Percentiles rank a stretch among this genome's conserved stretches.
phyloP scores from a whole-genome alignment of 2,329 filamentous ascomycete genomes.

The Colletotrichum australisinense region DNA sequence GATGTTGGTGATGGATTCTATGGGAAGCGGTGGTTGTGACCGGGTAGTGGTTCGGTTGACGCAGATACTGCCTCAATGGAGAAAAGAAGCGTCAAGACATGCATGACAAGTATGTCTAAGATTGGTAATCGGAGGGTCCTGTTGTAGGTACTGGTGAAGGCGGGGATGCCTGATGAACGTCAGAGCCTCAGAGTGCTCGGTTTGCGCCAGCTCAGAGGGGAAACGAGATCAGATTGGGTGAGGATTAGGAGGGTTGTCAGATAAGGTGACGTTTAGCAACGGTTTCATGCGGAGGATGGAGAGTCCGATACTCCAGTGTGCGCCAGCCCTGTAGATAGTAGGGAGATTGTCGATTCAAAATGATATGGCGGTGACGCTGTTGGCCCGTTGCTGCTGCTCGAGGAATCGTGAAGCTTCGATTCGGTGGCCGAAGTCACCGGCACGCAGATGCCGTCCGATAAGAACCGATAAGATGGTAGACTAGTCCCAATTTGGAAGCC shows the following conservation, averaged over 20 bases:
- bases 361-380: not conserved
- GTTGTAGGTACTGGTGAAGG: not conserved
- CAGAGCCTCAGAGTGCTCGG: not conserved
- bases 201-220: not conserved
- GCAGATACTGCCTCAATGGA: constrained; percentile 31
- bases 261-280: not conserved
- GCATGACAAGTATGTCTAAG: constrained; percentile 26
- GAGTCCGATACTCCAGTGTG: not conserved
- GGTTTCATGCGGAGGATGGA: not conserved
- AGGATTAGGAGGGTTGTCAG: not conserved
- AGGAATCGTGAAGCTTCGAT: not conserved
- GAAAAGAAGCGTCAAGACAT: constrained; percentile 29
- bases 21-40: not conserved
- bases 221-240: not conserved
- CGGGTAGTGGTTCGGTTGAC: constrained; percentile 4
- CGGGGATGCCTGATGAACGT: not conserved
- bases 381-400: too few relatives aligned
- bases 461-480: not conserved
- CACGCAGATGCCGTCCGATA: not conserved
- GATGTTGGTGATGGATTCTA: not conserved
- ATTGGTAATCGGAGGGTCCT: constrained; percentile 14
- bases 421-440: not conserved
- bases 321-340: not conserved
- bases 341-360: not conserved
- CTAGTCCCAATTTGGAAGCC: constrained; percentile 47